Evolutionary conservation across 2,329 filamentous ascomycete genomes (phyloP).

Genomic region (Phoma sp.): DNA sequence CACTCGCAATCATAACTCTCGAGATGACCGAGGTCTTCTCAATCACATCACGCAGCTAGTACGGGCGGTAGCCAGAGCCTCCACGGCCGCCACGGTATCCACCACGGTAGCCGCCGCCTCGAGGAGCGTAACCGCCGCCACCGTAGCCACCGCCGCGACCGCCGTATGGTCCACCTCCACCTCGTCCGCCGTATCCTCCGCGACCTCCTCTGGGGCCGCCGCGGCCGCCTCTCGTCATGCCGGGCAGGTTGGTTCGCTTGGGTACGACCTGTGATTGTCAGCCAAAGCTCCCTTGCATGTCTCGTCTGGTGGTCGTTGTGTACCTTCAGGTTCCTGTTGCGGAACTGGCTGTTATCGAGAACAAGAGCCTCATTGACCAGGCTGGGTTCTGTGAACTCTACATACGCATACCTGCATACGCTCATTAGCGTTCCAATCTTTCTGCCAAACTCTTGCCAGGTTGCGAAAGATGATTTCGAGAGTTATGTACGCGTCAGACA

Average conservation of each 20-base stretch:
- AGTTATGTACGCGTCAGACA: not conserved
- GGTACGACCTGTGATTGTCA: constrained; percentile 70
- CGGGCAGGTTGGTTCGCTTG: constrained; percentile 95
- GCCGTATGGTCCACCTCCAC: constrained; percentile 60
- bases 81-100: constrained; percentile 46
- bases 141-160: constrained; percentile 48
- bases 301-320: not conserved
- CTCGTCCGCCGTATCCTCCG: constrained; percentile 55
- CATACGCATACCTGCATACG: constrained; percentile 87
- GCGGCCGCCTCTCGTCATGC: constrained; percentile 83
- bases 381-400: constrained; percentile 95
- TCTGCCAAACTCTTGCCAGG: constrained; percentile 63
- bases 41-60: constrained; percentile 24
- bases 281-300: not conserved
- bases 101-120: constrained; percentile 53
- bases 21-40: constrained; percentile 22
- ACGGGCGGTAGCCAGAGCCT: constrained; percentile 42
- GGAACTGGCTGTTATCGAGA: constrained; percentile 95
- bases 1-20: not conserved
- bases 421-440: constrained; percentile 62
- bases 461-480: constrained; percentile 52
- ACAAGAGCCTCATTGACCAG: constrained; percentile 93
- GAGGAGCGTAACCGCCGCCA: constrained; percentile 57
- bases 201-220: constrained; percentile 63
- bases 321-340: constrained; percentile 95